Base-by-base conservation (phyloP, 208 protist genomes). In the Trypanosoma theileri region DNA sequence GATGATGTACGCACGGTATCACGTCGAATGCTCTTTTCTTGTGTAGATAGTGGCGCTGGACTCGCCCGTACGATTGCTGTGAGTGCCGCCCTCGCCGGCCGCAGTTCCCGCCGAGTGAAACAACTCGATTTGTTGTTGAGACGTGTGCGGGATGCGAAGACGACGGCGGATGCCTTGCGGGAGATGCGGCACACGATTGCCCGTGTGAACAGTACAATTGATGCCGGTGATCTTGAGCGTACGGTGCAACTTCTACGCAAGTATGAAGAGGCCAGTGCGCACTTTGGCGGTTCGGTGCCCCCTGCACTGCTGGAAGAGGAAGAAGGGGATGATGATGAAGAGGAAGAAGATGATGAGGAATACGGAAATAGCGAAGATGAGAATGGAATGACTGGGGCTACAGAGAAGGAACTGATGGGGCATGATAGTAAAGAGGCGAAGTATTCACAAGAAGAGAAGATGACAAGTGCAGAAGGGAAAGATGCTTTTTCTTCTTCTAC, bases 201-300 rank as follows among this genome's bases (percentile, higher is more conserved):
- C 21, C 54, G 64, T 24, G 66, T 91, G 41, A 54, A 48, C 50
- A 51, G 35, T 14, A 77, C 73, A 28, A 58, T 91, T 41, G 75
- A 68, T 4, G 14, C 62, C 0, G 78, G 72, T 8, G 85, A 91
- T 41, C 59, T 92, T n/a, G 79, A 83, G 14, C 65, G 69, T 17
- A 83, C 69, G 7, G 81, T 91, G 46, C 61, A 82, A 59, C 73
- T 89, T 10, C 72, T 95, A 31, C 67, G 60, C 19, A 80, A 78
- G 56, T 95, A 91, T 65, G 81, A 91, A 52, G 76, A 69, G 59
- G 89, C 89, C 35, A 76, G 75, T 35, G 57, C 56, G 3, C 65
- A 82, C 41, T 42, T 92, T 28, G 48, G 65, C 11, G 52, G 50
- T n/a, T 22, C 26, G 8, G 28, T 42, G 7, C 54, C 58, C 0